Conservation (phyloP, 108 stramenopile genomes). For the Craspedostauros australis region DNA sequence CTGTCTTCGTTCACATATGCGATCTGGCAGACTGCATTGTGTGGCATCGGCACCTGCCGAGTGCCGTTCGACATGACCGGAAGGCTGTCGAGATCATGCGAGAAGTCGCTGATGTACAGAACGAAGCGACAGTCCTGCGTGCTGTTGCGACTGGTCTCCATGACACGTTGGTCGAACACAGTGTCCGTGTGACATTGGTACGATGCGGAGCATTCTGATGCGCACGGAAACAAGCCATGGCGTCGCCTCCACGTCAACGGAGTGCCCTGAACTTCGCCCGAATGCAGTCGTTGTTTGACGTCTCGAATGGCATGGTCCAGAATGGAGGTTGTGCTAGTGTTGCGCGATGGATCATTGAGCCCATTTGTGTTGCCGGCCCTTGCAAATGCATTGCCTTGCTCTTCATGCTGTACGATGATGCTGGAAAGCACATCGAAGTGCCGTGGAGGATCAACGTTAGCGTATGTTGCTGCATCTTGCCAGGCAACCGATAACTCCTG, state of each 20-base stretch:
- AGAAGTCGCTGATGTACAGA: slow-evolving; percentile 57
- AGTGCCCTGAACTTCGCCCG: slow-evolving; percentile 19
- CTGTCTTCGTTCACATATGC: slow-evolving; percentile 67
- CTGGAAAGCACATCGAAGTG: too few relatives aligned
- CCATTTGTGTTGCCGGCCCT: too few relatives aligned
- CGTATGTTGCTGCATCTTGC: too few relatives aligned
- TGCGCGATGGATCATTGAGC: slow-evolving; percentile 10
- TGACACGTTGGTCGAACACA: slow-evolving; percentile 34
- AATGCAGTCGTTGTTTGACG: slow-evolving; percentile 10
- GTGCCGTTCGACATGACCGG: slow-evolving; percentile 24
- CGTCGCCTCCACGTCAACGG: slow-evolving; percentile 10
- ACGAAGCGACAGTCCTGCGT: slow-evolving; percentile 48
- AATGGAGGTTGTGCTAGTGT: slow-evolving; percentile 28
- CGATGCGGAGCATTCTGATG: slow-evolving; percentile 45
- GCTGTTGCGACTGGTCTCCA: slow-evolving; percentile 24
- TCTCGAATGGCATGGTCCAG: slow-evolving; percentile 11
- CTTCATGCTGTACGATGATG: too few relatives aligned
- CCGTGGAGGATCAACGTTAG: too few relatives aligned
- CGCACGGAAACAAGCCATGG: slow-evolving; percentile 25
- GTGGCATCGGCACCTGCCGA: slow-evolving; percentile 28
- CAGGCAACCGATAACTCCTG: too few relatives aligned
- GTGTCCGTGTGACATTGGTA: slow-evolving; percentile 21
- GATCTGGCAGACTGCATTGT: slow-evolving; percentile 45
- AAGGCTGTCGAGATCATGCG: slow-evolving; percentile 26
- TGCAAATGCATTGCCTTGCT: too few relatives aligned